Percentiles rank a stretch among this genome's conserved stretches.
phyloP scores from a whole-genome alignment of 257 asterid genomes.

The Thymus mandschuricus region DNA sequence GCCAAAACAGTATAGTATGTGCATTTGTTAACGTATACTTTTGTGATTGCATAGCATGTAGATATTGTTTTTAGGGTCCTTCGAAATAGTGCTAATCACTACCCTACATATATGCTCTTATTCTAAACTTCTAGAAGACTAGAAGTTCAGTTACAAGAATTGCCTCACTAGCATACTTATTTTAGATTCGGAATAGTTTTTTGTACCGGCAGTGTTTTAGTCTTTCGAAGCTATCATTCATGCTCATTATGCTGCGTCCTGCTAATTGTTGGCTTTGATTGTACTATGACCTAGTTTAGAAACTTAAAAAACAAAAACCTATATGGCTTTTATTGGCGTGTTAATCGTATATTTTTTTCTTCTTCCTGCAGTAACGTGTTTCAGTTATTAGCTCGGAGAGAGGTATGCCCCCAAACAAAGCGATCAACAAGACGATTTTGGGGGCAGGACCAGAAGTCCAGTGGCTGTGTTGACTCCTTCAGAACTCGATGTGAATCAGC shows the following conservation, averaged over 20 bases:
- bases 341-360: slow-evolving; percentile 15
- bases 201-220: background rate
- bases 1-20: slow-evolving; percentile 2
- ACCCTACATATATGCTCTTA: background rate
- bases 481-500: slow-evolving; percentile 52
- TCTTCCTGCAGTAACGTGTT: slow-evolving; percentile 60
- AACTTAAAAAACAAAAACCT: background rate
- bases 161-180: background rate
- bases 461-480: slow-evolving; percentile 38
- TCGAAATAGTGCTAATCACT: background rate
- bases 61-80: background rate
- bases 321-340: background rate
- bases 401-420: slow-evolving; percentile 72
- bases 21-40: background rate
- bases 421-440: slow-evolving; percentile 61
- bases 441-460: slow-evolving; percentile 53
- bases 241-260: background rate
- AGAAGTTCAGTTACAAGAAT: background rate
- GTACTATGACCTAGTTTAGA: slow-evolving; percentile 10
- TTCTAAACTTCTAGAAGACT: background rate
- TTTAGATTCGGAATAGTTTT: background rate
- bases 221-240: background rate
- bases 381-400: slow-evolving; percentile 73
- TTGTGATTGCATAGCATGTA: slow-evolving; percentile 11
- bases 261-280: slow-evolving; percentile 17